Evolutionary conservation across 2,329 filamentous ascomycete species (phyloP).

Genomic region (Pseudogymnoascus sp.): DNA sequence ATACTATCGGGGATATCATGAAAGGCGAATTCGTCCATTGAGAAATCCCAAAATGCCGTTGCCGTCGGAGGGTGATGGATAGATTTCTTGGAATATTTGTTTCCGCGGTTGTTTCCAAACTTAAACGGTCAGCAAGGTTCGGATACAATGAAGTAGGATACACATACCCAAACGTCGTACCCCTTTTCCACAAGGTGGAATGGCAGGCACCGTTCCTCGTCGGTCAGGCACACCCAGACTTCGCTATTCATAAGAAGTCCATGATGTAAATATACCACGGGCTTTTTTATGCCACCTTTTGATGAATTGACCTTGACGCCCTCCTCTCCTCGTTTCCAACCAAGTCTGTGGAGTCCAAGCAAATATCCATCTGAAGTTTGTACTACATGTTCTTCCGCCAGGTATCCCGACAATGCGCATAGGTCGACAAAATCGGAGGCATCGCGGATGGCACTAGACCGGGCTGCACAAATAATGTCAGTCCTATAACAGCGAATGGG

Average conservation of each 20-base stretch:
- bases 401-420: constrained; percentile 85
- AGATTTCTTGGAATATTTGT: constrained; percentile 98
- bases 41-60: constrained; percentile 88
- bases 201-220: constrained; percentile 75
- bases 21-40: constrained; percentile 96
- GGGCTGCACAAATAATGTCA: constrained; percentile 36
- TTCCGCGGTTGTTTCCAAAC: constrained; percentile 95
- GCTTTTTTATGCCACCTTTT: constrained; percentile 59
- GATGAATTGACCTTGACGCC: constrained; percentile 69
- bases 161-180: constrained; percentile 85
- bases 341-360: constrained; percentile 79
- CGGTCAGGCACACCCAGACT: constrained; percentile 91
- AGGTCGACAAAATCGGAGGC: constrained; percentile 89
- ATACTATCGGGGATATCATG: constrained; percentile 96
- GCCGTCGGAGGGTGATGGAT: constrained; percentile 67
- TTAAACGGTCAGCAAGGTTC: constrained; percentile 30
- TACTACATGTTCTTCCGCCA: constrained; percentile 91
- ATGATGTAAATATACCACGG: constrained; percentile 89
- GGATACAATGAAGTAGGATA: neutral
- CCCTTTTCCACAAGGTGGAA: constrained; percentile 84
- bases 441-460: constrained; percentile 72
- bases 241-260: constrained; percentile 98
- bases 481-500: constrained; percentile 53
- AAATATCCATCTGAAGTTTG: constrained; percentile 93
- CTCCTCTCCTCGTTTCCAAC: constrained; percentile 76